Percentiles rank a stretch among this genome's conserved stretches.
Evolutionary conservation across 441 rosid species (phyloP).

Genomic region (Gossypium lobatum): DNA sequence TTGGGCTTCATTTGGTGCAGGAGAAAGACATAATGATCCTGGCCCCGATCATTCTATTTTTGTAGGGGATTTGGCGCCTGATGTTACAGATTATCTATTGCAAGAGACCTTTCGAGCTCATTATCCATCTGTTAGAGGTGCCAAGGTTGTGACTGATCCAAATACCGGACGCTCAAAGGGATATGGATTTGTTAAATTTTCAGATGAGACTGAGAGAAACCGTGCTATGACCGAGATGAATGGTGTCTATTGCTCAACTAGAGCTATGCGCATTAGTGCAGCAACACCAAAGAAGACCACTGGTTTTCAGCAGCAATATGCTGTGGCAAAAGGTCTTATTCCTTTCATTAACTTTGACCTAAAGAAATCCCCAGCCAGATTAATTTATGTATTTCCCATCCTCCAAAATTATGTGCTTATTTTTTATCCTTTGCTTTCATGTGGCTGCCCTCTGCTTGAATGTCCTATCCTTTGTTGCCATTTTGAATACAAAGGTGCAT

Average conservation of each 20-base stretch:
- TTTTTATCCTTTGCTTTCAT: not conserved
- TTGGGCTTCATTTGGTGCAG: slow-evolving; percentile 95
- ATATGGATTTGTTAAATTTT: slow-evolving; percentile 88
- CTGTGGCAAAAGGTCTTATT: slow-evolving; percentile 43
- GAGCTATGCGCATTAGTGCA: slow-evolving; percentile 91
- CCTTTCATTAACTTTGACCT: not conserved
- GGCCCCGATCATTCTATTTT: slow-evolving; percentile 94
- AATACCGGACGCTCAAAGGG: slow-evolving; percentile 95
- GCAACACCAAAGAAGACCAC: slow-evolving; percentile 84
- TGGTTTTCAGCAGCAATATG: slow-evolving; percentile 61
- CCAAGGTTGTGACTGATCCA: slow-evolving; percentile 95
- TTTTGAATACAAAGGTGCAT: not conserved
- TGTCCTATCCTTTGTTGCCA: not conserved
- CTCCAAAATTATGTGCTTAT: not conserved
- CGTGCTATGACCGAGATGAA: slow-evolving; percentile 95
- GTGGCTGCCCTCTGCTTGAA: not conserved
- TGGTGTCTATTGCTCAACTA: slow-evolving; percentile 81
- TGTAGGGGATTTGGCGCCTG: slow-evolving; percentile 90
- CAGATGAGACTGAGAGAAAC: slow-evolving; percentile 80
- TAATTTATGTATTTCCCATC: not conserved
- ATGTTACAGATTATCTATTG: slow-evolving; percentile 81
- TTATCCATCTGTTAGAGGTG: slow-evolving; percentile 88
- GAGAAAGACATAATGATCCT: slow-evolving; percentile 75
- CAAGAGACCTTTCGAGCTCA: slow-evolving; percentile 87
- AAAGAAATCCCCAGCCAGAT: not conserved